These are phyloP conservation scores for Circinella umbellata DNA, from an alignment of 371 early-diverging fungal species.

Conservation along the genomic window DNA sequence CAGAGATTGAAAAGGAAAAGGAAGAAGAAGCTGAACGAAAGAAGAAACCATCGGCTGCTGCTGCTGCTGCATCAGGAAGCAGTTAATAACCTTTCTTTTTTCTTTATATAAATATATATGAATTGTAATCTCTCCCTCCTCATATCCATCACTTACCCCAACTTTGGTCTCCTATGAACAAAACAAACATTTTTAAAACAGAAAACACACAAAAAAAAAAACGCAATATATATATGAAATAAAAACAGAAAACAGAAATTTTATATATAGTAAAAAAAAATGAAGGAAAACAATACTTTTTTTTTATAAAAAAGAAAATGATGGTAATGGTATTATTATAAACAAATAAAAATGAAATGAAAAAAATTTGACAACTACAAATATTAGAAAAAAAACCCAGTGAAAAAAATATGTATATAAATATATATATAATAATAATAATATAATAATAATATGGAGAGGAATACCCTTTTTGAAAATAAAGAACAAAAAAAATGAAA, in stretches of 20 bases:
- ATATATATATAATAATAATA: background rate
- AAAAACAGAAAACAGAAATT: constrained; percentile 1
- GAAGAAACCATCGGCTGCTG: constrained; percentile 53
- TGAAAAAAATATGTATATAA: background rate
- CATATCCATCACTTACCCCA: too few relatives aligned
- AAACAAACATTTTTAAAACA: background rate
- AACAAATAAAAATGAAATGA: too few relatives aligned
- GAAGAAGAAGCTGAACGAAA: constrained; percentile 89
- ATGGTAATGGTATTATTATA: too few relatives aligned
- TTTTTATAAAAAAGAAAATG: background rate
- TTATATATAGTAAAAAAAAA: background rate
- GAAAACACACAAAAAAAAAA: background rate
- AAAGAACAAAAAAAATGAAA: too few relatives aligned
- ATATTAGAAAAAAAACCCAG: too few relatives aligned
- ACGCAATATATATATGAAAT: background rate
- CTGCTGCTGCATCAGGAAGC: constrained; percentile 34
- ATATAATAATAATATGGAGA: background rate
- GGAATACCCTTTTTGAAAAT: background rate
- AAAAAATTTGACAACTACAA: too few relatives aligned
- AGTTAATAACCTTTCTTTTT: constrained; percentile 17
- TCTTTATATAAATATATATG: too few relatives aligned
- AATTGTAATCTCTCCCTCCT: too few relatives aligned
- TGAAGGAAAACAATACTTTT: background rate
- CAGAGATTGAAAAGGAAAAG: constrained; percentile 92
- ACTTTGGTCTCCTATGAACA: background rate